phyloP scores from a whole-genome alignment of 2,329 filamentous ascomycete species.

The Akanthomyces lecanii region DNA sequence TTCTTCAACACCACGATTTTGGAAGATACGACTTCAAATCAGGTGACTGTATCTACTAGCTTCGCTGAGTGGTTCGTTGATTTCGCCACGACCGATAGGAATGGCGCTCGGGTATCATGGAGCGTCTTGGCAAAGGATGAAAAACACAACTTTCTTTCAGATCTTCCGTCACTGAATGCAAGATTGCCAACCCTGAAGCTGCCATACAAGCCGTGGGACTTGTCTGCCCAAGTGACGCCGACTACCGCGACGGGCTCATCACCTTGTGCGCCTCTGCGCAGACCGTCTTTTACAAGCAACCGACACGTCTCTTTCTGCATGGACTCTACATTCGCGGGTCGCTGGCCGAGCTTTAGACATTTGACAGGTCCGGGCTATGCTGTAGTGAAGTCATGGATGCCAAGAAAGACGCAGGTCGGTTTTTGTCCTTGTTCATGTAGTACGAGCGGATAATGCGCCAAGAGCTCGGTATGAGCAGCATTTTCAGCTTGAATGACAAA shows the following conservation, averaged over 20 bases:
- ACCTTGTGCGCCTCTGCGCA: background rate
- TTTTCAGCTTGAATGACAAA: background rate
- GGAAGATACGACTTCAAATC: too few relatives aligned
- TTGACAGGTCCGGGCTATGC: conserved; percentile 2
- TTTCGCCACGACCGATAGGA: background rate
- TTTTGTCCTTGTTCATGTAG: background rate
- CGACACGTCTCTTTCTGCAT: conserved; percentile 7
- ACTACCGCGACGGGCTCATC: background rate
- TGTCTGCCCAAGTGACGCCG: background rate
- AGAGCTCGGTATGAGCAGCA: background rate
- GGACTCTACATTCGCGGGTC: background rate
- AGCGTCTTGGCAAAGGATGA: background rate
- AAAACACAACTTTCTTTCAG: background rate
- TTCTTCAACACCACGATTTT: background rate
- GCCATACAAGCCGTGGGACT: background rate
- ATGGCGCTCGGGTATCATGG: background rate
- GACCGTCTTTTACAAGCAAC: background rate
- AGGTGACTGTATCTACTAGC: background rate
- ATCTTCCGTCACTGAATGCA: background rate
- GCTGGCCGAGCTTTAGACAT: background rate
- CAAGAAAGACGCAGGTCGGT: background rate
- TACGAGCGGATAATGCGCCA: background rate
- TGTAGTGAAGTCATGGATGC: background rate
- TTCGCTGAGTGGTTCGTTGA: background rate
- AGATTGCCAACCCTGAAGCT: background rate